Base-by-base conservation (phyloP, 306 rosid species). In the Cicer judaicum region DNA sequence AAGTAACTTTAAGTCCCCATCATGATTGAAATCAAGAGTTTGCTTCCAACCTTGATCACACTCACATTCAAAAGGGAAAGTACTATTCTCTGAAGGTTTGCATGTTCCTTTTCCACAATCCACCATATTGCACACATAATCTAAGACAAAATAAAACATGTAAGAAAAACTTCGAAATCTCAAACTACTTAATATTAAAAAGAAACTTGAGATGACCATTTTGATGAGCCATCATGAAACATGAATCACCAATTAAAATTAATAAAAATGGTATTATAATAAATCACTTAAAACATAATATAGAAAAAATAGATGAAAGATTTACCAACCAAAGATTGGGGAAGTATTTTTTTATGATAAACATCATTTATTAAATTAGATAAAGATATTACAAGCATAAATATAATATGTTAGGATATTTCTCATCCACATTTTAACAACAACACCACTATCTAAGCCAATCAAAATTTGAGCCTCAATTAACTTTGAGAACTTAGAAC, bases 21-120 rank as follows among this genome's bases (percentile, higher is more conserved):
- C 63, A 56, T 78, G 78, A 57, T 68, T 44, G 12, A 70, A 53
- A 78, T 72, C 79, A 70, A 52, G 62, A 53, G 82, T 16, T 77
- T 83, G 88, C 84, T 82, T 88, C 99, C 99, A 92, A 62, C 96
- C 97, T 18, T 86, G 73, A 8, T 87, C 81, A 72, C 99, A 92
- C 19, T 86, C 85, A 12, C 99, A 94, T 80, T 88, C 90, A 72
- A 86, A 93, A 8, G 73, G 67, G 76, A 86, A 46, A 72, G 86
- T 64, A 79, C 75, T 82, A 47, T 86, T 86, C 14, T 63, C 69
- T 12, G 95, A 86, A 84, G 88, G 15, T 76, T 88, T 88, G 75
- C 99, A 94, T 6, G 71, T 85, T 60, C 97, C 99, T 89, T 80
- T 90, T 39, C 99, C 99, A 82, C 97, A 94, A 12, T 79, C 64